Evolutionary conservation across 192 early-diverging fungal genomes (phyloP).

Genomic region (Oehlia diaphana): DNA sequence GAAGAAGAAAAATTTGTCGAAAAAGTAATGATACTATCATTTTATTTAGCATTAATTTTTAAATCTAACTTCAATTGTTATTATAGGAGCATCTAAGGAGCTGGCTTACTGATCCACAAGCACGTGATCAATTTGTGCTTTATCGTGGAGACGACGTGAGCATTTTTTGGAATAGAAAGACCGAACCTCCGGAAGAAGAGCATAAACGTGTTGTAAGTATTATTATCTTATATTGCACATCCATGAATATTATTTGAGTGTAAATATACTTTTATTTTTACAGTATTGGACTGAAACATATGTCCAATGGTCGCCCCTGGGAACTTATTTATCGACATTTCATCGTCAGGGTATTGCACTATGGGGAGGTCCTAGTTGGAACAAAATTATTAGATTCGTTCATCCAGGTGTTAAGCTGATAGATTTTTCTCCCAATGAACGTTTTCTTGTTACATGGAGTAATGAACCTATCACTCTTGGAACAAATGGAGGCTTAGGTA

Average conservation of each 20-base stretch:
- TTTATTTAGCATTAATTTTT: not conserved
- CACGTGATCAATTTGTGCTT: slow-evolving; percentile 91
- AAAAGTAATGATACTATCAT: slow-evolving; percentile 40
- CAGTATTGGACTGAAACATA: slow-evolving; percentile 95
- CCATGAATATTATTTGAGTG: not conserved
- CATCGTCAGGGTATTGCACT: slow-evolving; percentile 92
- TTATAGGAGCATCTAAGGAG: slow-evolving; percentile 78
- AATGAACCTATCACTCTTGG: slow-evolving; percentile 77
- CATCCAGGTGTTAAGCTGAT: slow-evolving; percentile 89
- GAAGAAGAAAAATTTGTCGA: slow-evolving; percentile 66
- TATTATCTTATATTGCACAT: not conserved
- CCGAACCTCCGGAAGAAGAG: slow-evolving; percentile 76
- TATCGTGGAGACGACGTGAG: slow-evolving; percentile 81
- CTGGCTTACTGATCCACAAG: slow-evolving; percentile 83
- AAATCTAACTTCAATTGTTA: not conserved
- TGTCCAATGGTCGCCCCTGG: slow-evolving; percentile 92
- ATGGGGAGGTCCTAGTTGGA: slow-evolving; percentile 94
- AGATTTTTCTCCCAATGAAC: slow-evolving; percentile 95
- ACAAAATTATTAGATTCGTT: slow-evolving; percentile 86
- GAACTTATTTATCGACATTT: slow-evolving; percentile 91
- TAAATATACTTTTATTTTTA: slow-evolving; percentile 17
- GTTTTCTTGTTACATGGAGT: slow-evolving; percentile 88
- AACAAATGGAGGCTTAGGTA: slow-evolving; percentile 67
- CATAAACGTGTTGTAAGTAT: slow-evolving; percentile 55
- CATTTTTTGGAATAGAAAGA: slow-evolving; percentile 91